Evolutionary conservation across 106 monocot species (phyloP).

Genomic region (Chionographis japonica): DNA sequence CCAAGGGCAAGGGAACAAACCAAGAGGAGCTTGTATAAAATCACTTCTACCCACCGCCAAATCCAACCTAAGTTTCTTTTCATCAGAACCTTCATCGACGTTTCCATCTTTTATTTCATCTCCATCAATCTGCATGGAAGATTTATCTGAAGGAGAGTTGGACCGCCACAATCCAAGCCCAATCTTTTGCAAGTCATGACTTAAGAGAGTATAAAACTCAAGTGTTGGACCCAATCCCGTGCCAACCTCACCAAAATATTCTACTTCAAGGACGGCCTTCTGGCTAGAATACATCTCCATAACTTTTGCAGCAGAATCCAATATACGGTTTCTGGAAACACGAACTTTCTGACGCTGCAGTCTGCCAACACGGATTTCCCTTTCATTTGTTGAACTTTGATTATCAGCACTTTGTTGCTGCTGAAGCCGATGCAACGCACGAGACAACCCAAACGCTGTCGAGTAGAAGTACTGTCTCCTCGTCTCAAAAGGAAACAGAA

Average conservation of each 20-base stretch:
- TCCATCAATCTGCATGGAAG: conserved; percentile 48
- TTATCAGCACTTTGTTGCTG: conserved; percentile 84
- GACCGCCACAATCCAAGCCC: conserved; percentile 83
- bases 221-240: conserved; percentile 95
- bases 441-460: conserved; percentile 90
- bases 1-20: conserved; percentile 94
- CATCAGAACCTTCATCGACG: conserved; percentile 25
- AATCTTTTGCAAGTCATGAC: conserved; percentile 87
- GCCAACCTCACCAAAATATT: conserved; percentile 99
- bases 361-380: conserved; percentile 86
- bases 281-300: conserved; percentile 99
- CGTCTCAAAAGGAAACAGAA: conserved; percentile 97
- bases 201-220: conserved; percentile 96
- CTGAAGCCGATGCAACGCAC: conserved; percentile 92
- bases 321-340: conserved; percentile 91
- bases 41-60: conserved; percentile 28
- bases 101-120: conserved; percentile 13
- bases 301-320: conserved; percentile 95
- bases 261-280: conserved; percentile 98
- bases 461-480: conserved; percentile 95
- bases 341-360: conserved; percentile 96
- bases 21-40: conserved; percentile 69
- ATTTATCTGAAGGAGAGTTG: conserved; percentile 30
- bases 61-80: conserved; percentile 24
- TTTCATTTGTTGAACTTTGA: conserved; percentile 55